Percentiles rank a stretch among this genome's conserved stretches.
phyloP scores from a whole-genome alignment of 768 basidiomycete species.

The Rossbeevera mucosa region DNA sequence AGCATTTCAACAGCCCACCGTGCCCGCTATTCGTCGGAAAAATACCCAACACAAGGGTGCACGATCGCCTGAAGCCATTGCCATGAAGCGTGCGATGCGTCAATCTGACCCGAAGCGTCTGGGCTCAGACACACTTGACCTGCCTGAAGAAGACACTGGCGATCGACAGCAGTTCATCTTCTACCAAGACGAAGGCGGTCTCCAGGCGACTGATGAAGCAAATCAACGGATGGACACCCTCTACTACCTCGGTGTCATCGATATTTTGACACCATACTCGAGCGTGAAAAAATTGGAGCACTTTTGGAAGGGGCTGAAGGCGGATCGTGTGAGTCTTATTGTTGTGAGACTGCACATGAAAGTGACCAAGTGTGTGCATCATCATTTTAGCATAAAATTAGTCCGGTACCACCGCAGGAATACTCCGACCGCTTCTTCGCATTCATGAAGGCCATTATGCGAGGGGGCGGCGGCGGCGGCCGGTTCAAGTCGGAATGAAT shows the following conservation, averaged over 20 bases:
- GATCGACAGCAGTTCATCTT: conserved; percentile 73
- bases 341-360: background rate
- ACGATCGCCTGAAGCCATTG: conserved; percentile 68
- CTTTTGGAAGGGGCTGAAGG: conserved; percentile 85
- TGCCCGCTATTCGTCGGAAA: conserved; percentile 61
- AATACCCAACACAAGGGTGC: conserved; percentile 54
- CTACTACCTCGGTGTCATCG: conserved; percentile 95
- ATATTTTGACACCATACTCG: conserved; percentile 90
- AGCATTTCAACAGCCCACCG: conserved; percentile 51
- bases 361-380: conserved; percentile 1
- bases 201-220: conserved; percentile 82
- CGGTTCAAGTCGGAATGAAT: conserved; percentile 43
- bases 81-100: conserved; percentile 82
- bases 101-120: conserved; percentile 74
- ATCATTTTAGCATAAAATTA: conserved; percentile 80
- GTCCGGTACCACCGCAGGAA: conserved; percentile 81
- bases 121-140: conserved; percentile 45
- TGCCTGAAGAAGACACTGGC: conserved; percentile 62
- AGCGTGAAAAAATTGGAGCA: conserved; percentile 77
- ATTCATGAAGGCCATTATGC: conserved; percentile 84
- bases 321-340: conserved; percentile 65
- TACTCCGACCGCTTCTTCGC: conserved; percentile 86
- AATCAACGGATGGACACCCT: conserved; percentile 73
- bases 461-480: conserved; percentile 65
- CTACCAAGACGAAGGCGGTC: conserved; percentile 94